phyloP scores from a whole-genome alignment of 1,284 basidiomycete species.

The Uromyces viciae-fabae region DNA sequence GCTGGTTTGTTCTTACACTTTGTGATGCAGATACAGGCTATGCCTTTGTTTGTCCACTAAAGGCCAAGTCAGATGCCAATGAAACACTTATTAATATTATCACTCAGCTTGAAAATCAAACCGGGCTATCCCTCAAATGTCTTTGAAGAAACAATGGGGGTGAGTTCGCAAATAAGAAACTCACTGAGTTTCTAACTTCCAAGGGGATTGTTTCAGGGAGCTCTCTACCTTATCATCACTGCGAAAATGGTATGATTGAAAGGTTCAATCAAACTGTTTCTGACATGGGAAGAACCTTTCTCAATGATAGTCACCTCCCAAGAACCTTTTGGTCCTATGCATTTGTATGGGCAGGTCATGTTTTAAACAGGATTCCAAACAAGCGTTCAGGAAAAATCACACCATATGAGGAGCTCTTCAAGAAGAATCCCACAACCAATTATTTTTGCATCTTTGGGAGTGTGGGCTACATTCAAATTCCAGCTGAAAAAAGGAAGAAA shows the following conservation, averaged over 20 bases:
- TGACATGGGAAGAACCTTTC: not conserved
- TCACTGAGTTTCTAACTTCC: not conserved
- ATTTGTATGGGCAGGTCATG: not conserved
- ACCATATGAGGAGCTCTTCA: not conserved
- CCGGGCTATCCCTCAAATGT: not conserved
- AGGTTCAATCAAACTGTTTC: not conserved
- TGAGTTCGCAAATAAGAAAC: too few species aligned
- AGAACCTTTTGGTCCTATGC: not conserved
- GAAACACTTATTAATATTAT: not conserved
- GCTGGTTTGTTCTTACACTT: not conserved
- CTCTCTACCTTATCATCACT: not conserved
- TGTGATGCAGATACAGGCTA: not conserved
- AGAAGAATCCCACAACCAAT: not conserved
- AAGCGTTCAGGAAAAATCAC: not conserved
- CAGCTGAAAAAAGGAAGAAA: not conserved
- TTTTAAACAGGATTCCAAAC: not conserved
- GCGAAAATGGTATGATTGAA: not conserved
- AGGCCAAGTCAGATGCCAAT: not conserved
- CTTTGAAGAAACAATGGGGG: too few species aligned
- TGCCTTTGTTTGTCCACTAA: not conserved
- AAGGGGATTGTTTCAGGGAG: not conserved
- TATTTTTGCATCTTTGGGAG: not conserved
- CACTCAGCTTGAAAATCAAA: not conserved
- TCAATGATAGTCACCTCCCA: not conserved
- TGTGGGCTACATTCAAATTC: not conserved